These are phyloP conservation scores for Debaryomyces fabryi DNA, from an alignment of 1,139 yeast species.

Conservation along the genomic window DNA sequence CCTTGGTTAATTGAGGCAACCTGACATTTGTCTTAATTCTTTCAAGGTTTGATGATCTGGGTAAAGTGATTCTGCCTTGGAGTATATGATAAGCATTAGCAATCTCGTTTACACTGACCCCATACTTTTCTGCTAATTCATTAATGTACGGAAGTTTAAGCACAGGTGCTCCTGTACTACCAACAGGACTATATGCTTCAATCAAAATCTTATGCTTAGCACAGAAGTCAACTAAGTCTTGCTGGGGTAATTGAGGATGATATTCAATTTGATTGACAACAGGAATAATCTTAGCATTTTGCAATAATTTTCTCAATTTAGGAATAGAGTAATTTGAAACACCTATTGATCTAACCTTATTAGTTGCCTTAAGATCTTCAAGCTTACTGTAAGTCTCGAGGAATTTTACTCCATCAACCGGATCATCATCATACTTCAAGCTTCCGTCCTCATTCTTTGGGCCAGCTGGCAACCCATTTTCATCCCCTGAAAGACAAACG, in stretches of 20 bases:
- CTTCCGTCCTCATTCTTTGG: constrained; percentile 46
- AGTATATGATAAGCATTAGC: constrained; percentile 42
- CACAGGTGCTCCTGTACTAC: constrained; percentile 40
- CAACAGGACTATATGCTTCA: constrained; percentile 42
- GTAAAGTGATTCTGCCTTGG: constrained; percentile 35
- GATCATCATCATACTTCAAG: constrained; percentile 44
- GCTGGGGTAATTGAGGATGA: constrained; percentile 44
- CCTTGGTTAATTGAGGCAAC: constrained; percentile 43
- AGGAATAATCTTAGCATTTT: constrained; percentile 30
- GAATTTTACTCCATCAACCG: constrained; percentile 39
- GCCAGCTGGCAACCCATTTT: constrained; percentile 37
- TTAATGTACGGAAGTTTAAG: constrained; percentile 35
- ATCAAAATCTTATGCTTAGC: constrained; percentile 26
- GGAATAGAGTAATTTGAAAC: constrained; percentile 37
- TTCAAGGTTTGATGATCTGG: constrained; percentile 42
- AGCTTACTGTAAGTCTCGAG: constrained; percentile 51
- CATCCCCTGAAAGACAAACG: constrained; percentile 39
- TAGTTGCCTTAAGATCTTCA: constrained; percentile 42
- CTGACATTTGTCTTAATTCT: constrained; percentile 33
- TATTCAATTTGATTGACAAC: constrained; percentile 41
- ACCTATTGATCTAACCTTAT: constrained; percentile 35
- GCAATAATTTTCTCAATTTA: constrained; percentile 29
- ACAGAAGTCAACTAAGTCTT: constrained; percentile 35
- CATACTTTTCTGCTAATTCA: constrained; percentile 35
- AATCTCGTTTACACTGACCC: constrained; percentile 36